phyloP scores from a whole-genome alignment of 2,329 filamentous ascomycete genomes.

The Botryotinia convoluta region DNA sequence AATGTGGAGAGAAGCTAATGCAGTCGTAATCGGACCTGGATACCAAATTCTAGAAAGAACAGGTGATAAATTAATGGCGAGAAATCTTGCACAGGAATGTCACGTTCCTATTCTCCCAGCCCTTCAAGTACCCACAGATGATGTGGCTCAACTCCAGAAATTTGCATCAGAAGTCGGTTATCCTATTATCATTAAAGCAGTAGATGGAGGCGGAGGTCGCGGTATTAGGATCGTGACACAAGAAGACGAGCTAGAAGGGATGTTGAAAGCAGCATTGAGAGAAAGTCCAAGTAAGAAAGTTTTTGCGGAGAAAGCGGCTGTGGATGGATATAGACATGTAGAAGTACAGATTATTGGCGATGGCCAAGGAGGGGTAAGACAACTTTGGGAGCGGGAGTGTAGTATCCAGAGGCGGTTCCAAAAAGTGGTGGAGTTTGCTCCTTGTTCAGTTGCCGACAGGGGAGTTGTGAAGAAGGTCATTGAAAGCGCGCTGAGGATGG shows the following conservation, averaged over 20 bases:
- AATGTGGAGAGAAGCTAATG: conserved; percentile 62
- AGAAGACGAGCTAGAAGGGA: conserved; percentile 50
- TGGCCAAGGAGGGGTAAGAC: conserved; percentile 47
- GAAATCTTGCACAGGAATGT: conserved; percentile 63
- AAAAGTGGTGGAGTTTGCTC: conserved; percentile 59
- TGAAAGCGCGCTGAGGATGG: conserved; percentile 51
- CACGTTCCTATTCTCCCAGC: conserved; percentile 71
- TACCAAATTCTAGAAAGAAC: conserved; percentile 31
- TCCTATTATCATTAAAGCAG: conserved; percentile 58
- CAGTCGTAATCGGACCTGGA: conserved; percentile 69
- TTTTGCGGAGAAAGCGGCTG: conserved; percentile 57
- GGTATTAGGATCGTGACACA: conserved; percentile 56
- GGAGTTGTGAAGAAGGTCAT: conserved; percentile 38
- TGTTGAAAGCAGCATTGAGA: conserved; percentile 58
- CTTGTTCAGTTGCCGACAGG: conserved; percentile 59
- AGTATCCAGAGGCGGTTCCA: conserved; percentile 51
- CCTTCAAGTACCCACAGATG: conserved; percentile 63
- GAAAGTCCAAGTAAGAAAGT: conserved; percentile 55
- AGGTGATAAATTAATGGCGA: conserved; percentile 50
- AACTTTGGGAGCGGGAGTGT: conserved; percentile 49
- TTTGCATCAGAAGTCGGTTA: conserved; percentile 41
- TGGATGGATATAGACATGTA: conserved; percentile 55
- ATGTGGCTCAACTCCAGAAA: conserved; percentile 57
- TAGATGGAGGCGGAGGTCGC: conserved; percentile 63
- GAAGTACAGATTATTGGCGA: conserved; percentile 52